Evolutionary conservation across 176 grass and related monocot genomes (phyloP).

Genomic region (Cenchrus fungigraminus): DNA sequence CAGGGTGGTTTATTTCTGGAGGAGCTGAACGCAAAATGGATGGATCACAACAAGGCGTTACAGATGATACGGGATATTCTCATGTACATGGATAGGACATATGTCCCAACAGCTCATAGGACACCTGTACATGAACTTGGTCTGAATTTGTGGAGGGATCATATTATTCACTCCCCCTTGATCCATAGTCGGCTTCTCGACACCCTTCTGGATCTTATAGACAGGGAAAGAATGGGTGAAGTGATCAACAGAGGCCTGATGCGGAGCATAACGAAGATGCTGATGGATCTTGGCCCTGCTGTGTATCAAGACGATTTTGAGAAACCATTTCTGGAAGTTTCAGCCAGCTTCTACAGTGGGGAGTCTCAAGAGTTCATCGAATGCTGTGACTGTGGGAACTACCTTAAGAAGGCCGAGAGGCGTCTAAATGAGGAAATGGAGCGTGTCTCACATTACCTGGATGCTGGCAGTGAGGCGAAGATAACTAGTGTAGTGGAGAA

Average conservation of each 20-base stretch:
- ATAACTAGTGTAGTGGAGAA: conserved; percentile 92
- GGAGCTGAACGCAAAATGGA: conserved; percentile 83
- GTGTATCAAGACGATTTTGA: conserved; percentile 98
- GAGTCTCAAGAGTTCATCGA: conserved; percentile 90
- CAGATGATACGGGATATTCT: conserved; percentile 96
- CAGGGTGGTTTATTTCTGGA: conserved; percentile 91
- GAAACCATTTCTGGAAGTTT: conserved; percentile 82
- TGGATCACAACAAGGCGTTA: conserved; percentile 89
- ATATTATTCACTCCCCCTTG: conserved; percentile 75
- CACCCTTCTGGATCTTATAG: conserved; percentile 86
- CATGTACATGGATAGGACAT: conserved; percentile 98
- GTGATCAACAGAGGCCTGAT: conserved; percentile 89
- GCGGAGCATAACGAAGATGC: conserved; percentile 90
- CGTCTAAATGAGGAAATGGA: conserved; percentile 96
- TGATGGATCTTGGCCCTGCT: conserved; percentile 88
- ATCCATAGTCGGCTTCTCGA: conserved; percentile 72
- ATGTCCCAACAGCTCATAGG: conserved; percentile 59
- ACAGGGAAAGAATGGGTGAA: conserved; percentile 80
- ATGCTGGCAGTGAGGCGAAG: conserved; percentile 80
- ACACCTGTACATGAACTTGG: conserved; percentile 92
- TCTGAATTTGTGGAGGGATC: conserved; percentile 90
- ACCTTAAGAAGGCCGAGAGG: conserved; percentile 87
- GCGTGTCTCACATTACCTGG: conserved; percentile 91
- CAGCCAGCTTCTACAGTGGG: conserved; percentile 79
- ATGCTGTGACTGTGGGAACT: conserved; percentile 88